phyloP scores from a whole-genome alignment of 1,139 yeast genomes.

The Suhomyces coccinellae region DNA sequence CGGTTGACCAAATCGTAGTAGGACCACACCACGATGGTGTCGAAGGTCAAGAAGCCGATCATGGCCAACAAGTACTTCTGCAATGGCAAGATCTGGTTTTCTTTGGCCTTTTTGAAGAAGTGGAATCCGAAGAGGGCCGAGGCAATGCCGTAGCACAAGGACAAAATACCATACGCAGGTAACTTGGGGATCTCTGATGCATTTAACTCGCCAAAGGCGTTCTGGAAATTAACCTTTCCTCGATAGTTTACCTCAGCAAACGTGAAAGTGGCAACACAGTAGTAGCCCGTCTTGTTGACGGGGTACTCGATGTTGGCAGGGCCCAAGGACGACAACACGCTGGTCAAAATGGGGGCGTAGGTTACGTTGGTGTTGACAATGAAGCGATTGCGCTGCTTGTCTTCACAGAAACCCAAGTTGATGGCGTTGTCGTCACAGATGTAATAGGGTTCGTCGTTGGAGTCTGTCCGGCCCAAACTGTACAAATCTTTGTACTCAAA shows the following conservation, averaged over 20 bases:
- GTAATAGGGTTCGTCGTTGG: constrained; percentile 44
- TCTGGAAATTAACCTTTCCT: constrained; percentile 76
- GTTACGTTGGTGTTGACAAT: constrained; percentile 47
- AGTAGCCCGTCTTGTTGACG: constrained; percentile 79
- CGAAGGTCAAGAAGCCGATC: constrained; percentile 78
- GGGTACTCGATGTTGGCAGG: constrained; percentile 62
- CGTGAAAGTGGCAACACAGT: constrained; percentile 75
- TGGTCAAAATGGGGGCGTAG: constrained; percentile 58
- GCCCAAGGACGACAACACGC: constrained; percentile 57
- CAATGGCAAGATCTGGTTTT: constrained; percentile 80
- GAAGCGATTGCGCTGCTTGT: constrained; percentile 59
- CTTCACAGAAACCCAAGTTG: constrained; percentile 50
- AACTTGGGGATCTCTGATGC: constrained; percentile 91
- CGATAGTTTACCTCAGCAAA: constrained; percentile 45
- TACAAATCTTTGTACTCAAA: constrained; percentile 82
- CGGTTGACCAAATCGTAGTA: constrained; percentile 81
- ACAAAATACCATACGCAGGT: constrained; percentile 83
- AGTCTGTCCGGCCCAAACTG: constrained; percentile 54
- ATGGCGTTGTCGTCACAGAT: constrained; percentile 79
- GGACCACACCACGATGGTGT: constrained; percentile 88
- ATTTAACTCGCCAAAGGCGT: constrained; percentile 85
- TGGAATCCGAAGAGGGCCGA: constrained; percentile 82
- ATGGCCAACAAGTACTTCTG: constrained; percentile 89
- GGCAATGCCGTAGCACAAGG: constrained; percentile 79
- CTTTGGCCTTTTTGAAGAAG: constrained; percentile 74